Evolutionary conservation across 306 rosid genomes (phyloP), one percentile per base, ranked within the genome.

Genomic region (Cicer pinnatifidum): DNA sequence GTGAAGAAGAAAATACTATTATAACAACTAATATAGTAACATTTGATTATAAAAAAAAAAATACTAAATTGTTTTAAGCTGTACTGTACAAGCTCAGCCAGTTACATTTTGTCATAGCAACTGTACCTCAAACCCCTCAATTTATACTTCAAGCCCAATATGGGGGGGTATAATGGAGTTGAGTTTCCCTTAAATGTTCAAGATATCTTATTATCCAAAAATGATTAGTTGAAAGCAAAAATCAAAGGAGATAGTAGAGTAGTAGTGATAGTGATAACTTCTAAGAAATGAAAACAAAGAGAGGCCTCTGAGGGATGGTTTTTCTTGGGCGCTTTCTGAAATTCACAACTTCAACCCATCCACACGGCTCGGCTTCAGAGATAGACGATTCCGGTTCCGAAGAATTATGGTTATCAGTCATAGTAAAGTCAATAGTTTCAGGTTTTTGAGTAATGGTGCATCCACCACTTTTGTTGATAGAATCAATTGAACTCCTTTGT

Each of bases 311-410:
- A 62, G 99, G 99, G 35, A 67, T 80, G 78, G 95, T 86, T 85
- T 94, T 94, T 87, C 89, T 88, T 76, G 87, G 87, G 70, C 89
- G 83, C 84, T 81, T 94, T 80, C 91, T 89, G 69, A 90, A 91
- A 82, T 89, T 88, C 87, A 88, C 83, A 7, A 78, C 85, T 57
- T 81, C 88, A 46, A 87, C 82, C 81, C 86, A 90, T 66, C 86
- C 99, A 15, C 75, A 75, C 19, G 96, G 87, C 75, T 93, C 96
- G n/a, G 91, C 93, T 71, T 90, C 80, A 1, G 99, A 87, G 45
- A 94, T 85, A 11, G 88, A 79, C 63, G 91, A 85, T 68, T 94
- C 97, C 0, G 91, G 83, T 75, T 94, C 96, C 1, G 88, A 80
- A 67, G 88, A 80, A 67, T 81, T 76, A 28, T 44, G 84, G 59